Evolutionary conservation across 176 grass and related monocot species (phyloP), one percentile per base, ranked within the genome.

Genomic region (Metroxylon sagu): DNA sequence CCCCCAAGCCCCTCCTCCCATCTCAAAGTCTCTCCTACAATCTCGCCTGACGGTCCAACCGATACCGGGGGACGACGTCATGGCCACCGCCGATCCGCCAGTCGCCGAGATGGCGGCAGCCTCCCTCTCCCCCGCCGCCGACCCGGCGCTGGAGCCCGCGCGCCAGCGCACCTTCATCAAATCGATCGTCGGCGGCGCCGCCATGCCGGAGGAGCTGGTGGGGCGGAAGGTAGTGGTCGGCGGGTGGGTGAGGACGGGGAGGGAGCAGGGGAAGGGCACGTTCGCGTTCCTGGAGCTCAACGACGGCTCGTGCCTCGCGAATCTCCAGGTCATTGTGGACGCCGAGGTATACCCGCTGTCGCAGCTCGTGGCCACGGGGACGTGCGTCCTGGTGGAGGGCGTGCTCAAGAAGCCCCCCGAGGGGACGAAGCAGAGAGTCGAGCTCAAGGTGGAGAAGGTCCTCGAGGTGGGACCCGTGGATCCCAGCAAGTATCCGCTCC

Each of bases 281-380:
- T 90, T 85, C 61, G 87, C 87, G 25, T 87, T 89, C 60, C 86
- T 96, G 25, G 91, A 90, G 74, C 59, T 96, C 75, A 96, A 86
- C 77, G 91, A 96, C 16, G 91, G 91, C 0, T 96, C 91, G n/a
- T 90, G 91, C 75, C 75, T 66, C 57, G 43, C 64, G 18, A 85
- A 82, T 71, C 86, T 96, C 14, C 87, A 96, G 87, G 87, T 96
- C 59, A 79, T 74, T 52, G 81, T 90, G 5, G 78, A 88, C 6
- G 72, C 78, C 7, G 56, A 61, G 7, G 69, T 89, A 26, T 52
- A 82, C 72, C 75, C 80, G 29, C 84, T 96, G 16, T 64, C 81
- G 14, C 61, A 43, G 16, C 83, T 96, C 66, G 85, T 80, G 4
- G 75, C 84, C 49, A 91, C 83, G 1, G 91, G 91, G 28, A 96